A percentile compares a stretch with the other conserved stretches of the same genome.
These are phyloP conservation scores for Silybum marianum DNA, from an alignment of 129 eudicot genomes.

Conservation along the genomic window DNA sequence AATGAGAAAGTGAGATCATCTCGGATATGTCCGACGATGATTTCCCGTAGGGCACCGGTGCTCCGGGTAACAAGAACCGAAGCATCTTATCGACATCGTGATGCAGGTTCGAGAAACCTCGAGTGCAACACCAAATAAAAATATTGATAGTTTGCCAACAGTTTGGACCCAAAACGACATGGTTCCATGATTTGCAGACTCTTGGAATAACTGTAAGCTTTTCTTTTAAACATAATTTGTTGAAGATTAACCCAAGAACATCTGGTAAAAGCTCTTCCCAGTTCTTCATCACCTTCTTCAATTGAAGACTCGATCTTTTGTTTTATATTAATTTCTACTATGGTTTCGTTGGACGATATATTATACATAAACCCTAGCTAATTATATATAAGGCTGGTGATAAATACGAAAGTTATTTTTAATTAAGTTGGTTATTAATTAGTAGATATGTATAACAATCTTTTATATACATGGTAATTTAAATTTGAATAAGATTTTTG, in stretches of 20 bases:
- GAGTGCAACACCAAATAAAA: constrained; percentile 36
- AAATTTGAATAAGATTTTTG: too few relatives aligned
- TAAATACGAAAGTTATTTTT: too few relatives aligned
- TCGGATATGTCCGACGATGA: constrained; percentile 34
- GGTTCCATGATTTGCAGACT: constrained; percentile 57
- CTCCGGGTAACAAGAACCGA: constrained; percentile 35
- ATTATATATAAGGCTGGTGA: too few relatives aligned
- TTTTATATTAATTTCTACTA: too few relatives aligned
- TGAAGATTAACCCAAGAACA: constrained; percentile 47
- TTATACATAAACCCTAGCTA: too few relatives aligned
- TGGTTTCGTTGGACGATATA: too few relatives aligned
- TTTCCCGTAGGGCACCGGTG: constrained; percentile 36
- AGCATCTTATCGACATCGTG: constrained; percentile 40
- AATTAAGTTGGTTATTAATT: too few relatives aligned
- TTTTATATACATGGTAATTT: too few relatives aligned
- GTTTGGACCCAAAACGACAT: constrained; percentile 44
- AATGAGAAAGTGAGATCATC: constrained; percentile 39
- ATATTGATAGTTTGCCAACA: constrained; percentile 60
- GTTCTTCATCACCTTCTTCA: neutral
- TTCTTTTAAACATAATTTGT: constrained; percentile 36
- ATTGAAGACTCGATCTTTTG: neutral
- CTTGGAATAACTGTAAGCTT: constrained; percentile 40
- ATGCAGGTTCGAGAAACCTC: neutral
- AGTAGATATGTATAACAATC: too few relatives aligned
- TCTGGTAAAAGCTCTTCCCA: constrained; percentile 44